Evolutionary conservation across 768 basidiomycete genomes (phyloP), one percentile per base, ranked within the genome.

Genomic region (Macrolepiota dolichaula): DNA sequence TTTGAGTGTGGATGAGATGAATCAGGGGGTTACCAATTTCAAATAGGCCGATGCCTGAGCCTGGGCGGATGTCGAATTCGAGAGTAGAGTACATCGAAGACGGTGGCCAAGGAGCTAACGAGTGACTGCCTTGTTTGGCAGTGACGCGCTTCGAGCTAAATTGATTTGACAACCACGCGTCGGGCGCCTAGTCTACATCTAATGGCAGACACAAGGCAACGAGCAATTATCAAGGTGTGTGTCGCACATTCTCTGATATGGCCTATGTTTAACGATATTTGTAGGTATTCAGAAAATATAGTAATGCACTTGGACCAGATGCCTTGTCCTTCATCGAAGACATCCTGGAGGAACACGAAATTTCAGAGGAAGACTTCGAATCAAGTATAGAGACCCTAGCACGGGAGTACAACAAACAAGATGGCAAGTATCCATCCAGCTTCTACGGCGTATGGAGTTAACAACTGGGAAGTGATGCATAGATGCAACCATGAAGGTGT

Each of bases 241-340:
- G 9, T 35, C 38, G 51, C 49, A 19, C 38, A 42, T 15, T 1
- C 24, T 7, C 36, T 10, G 44, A 27, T 24, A 15, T n/a, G 29
- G 6, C 2, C 3, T 46, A 12, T 19, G 44, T 58, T 62, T 2
- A 55, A 46, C 1, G 7, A 17, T 25, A 13, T 51, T 57, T 44
- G n/a, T 64, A 93, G 91, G 88, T 92, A 47, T 94, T 94, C 70
- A 81, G 91, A 54, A 94, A 94, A 74, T 93, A 91, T 71, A 91
- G 91, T 67, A 91, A 93, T 68, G 91, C 93, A 10, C 79, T 95
- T 5, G 89, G 92, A 0, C 88, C 93, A 4, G 91, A 93, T 57
- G 85, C 86, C 9, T 74, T 92, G 24, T 80, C 83, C 42, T 83
- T 89, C 64, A 70, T 94, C 15, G 91, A 94, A 67, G 78, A 82